Evolutionary conservation across 1,284 basidiomycete species (phyloP), one percentile per base, ranked within the genome.

Genomic region (Leccinum subfulvum): DNA sequence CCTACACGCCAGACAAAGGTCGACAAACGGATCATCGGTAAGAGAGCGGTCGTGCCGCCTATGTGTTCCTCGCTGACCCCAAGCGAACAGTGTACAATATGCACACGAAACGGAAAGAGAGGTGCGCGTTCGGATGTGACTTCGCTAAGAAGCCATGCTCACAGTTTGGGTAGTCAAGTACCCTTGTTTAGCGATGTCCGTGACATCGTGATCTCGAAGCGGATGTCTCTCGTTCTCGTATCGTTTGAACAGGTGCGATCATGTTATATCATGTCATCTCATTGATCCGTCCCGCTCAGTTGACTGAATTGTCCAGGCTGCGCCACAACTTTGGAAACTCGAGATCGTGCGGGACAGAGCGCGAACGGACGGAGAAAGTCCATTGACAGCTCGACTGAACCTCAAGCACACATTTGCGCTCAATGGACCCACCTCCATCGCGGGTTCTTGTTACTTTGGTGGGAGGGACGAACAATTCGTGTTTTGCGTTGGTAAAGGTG

Each of bases 321-420:
- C 89, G 13, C 90, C 91, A 0, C 90, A 92, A 72, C 77, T 92
- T 2, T 92, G 90, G 90, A 88, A 85, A 71, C 74, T 92, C 51
- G 89, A 91, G 54, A 72, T 84, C 26, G 78, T 90, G 47, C 86
- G 83, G 64, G 84, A 86, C 73, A 80, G 61, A 23, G 63, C 70
- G 9, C 65, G 65, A 16, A 63, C 62, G 23, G 52, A 70, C 54
- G 58, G 77, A 70, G 56, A 76, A 65, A 67, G 71, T 64, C 39
- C 71, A 64, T 56, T 79, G 68, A 65, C 80, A 64, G 74, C 74
- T 18, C 81, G 88, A 35, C 76, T 90, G 16, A 82, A 80, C 23
- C 70, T 80, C 16, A 79, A 86, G 54, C 89, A 90, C 64, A 87
- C 87, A 0, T 91, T 90, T 71, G 84, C 87, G 79, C 87, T 89